Conservation (phyloP, 2,329 filamentous ascomycete species). For the Penicillium crustosum region DNA sequence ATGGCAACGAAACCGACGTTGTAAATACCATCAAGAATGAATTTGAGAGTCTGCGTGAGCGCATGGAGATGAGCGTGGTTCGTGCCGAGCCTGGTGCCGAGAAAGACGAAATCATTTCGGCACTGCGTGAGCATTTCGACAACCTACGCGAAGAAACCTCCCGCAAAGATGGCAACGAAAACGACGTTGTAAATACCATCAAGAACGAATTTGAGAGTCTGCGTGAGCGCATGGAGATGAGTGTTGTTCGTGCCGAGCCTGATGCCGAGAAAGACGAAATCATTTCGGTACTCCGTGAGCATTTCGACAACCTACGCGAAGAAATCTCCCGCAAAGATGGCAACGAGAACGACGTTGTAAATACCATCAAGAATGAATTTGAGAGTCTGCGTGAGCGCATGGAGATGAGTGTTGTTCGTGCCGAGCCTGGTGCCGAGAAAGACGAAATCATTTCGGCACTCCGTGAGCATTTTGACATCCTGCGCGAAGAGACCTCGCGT, state of each 20-base stretch:
- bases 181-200: slow-evolving; percentile 46
- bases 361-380: slow-evolving; percentile 59
- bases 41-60: slow-evolving; percentile 60
- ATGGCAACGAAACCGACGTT: slow-evolving; percentile 52
- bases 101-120: slow-evolving; percentile 69
- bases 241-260: slow-evolving; percentile 39
- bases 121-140: slow-evolving; percentile 55
- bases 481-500: slow-evolving; percentile 53
- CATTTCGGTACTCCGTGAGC: slow-evolving; percentile 65
- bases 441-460: slow-evolving; percentile 72
- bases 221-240: slow-evolving; percentile 48
- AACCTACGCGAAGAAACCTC: slow-evolving; percentile 52
- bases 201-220: slow-evolving; percentile 63
- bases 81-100: slow-evolving; percentile 46
- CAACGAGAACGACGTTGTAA: slow-evolving; percentile 49
- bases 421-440: slow-evolving; percentile 50
- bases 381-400: slow-evolving; percentile 57
- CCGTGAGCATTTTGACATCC: slow-evolving; percentile 48
- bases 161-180: slow-evolving; percentile 56
- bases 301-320: slow-evolving; percentile 44
- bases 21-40: slow-evolving; percentile 57
- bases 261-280: slow-evolving; percentile 62
- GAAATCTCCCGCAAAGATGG: slow-evolving; percentile 55
- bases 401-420: slow-evolving; percentile 30
- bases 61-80: slow-evolving; percentile 32